Evolutionary conservation across 495 filamentous ascomycete species (phyloP).

Genomic region (Trichoderma reesei): DNA sequence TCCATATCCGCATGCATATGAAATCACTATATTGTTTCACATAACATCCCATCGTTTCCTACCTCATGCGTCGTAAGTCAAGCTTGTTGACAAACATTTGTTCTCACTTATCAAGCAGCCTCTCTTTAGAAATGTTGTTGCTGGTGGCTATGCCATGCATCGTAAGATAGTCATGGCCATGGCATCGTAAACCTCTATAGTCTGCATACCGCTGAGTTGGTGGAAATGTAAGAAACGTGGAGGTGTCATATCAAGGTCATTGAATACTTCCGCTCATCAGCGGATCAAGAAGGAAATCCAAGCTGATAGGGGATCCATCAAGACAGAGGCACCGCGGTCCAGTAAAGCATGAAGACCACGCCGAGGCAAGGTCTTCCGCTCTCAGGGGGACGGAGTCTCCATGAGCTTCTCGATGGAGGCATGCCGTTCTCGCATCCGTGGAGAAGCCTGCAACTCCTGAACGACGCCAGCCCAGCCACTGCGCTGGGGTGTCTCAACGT

Average conservation of each 20-base stretch:
- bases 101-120: background rate
- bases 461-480: slow-evolving; percentile 45
- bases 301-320: too few species aligned
- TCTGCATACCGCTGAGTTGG: background rate
- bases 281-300: too few species aligned
- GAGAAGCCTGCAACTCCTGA: slow-evolving; percentile 40
- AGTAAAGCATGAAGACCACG: background rate
- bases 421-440: slow-evolving; percentile 40
- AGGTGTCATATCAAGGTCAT: too few species aligned
- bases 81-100: background rate
- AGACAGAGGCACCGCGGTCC: background rate
- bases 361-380: background rate
- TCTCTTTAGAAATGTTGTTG: background rate
- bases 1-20: too few species aligned
- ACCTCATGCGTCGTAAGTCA: background rate
- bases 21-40: background rate
- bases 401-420: slow-evolving; percentile 42
- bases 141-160: background rate
- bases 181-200: background rate
- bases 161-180: slow-evolving; percentile 3
- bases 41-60: too few species aligned
- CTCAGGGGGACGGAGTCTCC: slow-evolving; percentile 12
- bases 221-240: too few species aligned
- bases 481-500: slow-evolving; percentile 26
- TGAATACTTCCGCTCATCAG: too few species aligned